phyloP scores from a whole-genome alignment of 768 basidiomycete genomes.

The Strobilomyces dryophilus region DNA sequence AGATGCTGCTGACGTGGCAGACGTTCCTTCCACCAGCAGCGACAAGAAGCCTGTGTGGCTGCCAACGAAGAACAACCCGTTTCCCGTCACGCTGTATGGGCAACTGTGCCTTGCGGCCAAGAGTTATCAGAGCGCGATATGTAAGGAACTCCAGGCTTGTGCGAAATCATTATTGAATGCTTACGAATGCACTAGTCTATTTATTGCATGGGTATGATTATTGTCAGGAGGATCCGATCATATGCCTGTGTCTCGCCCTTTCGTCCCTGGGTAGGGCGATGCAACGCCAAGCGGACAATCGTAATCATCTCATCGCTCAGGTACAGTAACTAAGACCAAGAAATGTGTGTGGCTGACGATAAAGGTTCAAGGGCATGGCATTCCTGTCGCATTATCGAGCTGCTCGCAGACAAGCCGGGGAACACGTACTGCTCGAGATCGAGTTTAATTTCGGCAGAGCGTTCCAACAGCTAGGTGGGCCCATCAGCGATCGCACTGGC shows the following conservation, averaged over 20 bases:
- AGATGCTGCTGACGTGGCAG: constrained; percentile 20
- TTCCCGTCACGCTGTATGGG: constrained; percentile 72
- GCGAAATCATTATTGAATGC: background rate
- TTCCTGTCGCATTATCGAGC: constrained; percentile 80
- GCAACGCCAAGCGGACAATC: constrained; percentile 92
- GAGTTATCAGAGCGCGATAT: constrained; percentile 88
- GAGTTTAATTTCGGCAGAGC: constrained; percentile 91
- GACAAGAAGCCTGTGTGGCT: constrained; percentile 34
- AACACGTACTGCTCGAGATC: constrained; percentile 59
- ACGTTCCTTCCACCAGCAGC: constrained; percentile 13
- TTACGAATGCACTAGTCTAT: constrained; percentile 55
- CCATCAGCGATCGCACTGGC: background rate
- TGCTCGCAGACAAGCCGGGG: constrained; percentile 43
- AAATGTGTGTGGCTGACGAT: background rate
- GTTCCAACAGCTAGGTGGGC: constrained; percentile 45
- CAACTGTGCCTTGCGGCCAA: constrained; percentile 79
- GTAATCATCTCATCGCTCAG: constrained; percentile 70
- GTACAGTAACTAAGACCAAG: background rate
- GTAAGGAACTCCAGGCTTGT: constrained; percentile 45
- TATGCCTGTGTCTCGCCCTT: constrained; percentile 79
- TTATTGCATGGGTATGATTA: constrained; percentile 80
- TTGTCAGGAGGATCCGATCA: constrained; percentile 76
- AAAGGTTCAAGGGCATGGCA: constrained; percentile 61
- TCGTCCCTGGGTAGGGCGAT: constrained; percentile 86
- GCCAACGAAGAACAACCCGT: constrained; percentile 67